Evolutionary conservation across 495 filamentous ascomycete species (phyloP), one percentile per base, ranked within the genome.

Genomic region (Tuber aestivum): DNA sequence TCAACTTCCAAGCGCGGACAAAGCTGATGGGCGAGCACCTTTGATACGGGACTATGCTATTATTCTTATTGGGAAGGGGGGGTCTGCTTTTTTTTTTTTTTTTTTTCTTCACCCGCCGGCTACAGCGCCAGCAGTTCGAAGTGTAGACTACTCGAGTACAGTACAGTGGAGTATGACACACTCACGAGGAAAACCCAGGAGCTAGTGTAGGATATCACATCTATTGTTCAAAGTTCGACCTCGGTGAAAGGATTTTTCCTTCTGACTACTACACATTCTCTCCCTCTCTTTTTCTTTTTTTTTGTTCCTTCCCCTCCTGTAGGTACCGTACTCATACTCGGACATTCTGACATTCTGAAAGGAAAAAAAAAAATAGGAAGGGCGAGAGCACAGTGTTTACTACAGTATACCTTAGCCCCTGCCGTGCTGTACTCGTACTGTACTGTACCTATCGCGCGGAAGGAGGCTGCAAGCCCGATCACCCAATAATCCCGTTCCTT

Each of bases 401-500:
- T 9, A 32, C 72, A 3, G n/a, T n/a, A 12, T 37, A 72, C 70
- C 41, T 48, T 41, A 69, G 70, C 73, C 65, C n/a, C 68, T 21
- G 42, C 44, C 7, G 70, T 69, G 42, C 44, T 35, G 45, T 65
- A 56, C 41, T 71, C 38, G 41, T n/a, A 40, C 73, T 42, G 73
- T 65, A 61, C 71, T 40, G 69, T 79, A 71, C 72, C 61, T 56
- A 70, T 74, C 45, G 69, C 71, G 71, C 71, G 72, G 76, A 75
- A 77, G 74, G 77, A 77, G 74, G 76, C 76, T 72, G 61, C 70
- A 72, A 71, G 48, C 69, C 65, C 48, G 75, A 65, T 61, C 71
- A 75, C 37, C 40, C 74, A 76, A 65, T 41, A 69, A 75, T 27
- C 70, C 41, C 14, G n/a, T 41, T 27, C 35, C 61, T 41, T 44